Conservation (phyloP, 495 filamentous ascomycete species). For the Aspergillus cavernicola region DNA sequence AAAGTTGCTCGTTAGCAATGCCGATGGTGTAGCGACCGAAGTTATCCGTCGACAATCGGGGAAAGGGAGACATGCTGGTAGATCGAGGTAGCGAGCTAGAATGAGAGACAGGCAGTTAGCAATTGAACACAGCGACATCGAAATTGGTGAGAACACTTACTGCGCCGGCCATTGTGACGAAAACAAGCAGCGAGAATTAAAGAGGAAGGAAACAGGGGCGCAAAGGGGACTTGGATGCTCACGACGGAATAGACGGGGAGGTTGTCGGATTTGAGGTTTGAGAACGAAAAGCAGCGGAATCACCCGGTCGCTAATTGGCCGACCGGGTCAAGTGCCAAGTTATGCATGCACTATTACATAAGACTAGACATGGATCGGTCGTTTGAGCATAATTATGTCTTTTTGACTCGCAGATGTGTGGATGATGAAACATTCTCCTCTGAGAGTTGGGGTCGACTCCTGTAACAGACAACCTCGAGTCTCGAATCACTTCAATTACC, state of each 20-base stretch:
- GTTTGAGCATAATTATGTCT: neutral
- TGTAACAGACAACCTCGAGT: too few relatives aligned
- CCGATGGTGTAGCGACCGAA: neutral
- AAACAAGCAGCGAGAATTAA: slow-evolving; percentile 12
- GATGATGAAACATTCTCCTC: neutral
- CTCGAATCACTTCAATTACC: too few relatives aligned
- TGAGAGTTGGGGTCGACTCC: too few relatives aligned
- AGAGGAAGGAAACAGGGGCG: slow-evolving; percentile 14
- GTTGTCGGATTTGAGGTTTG: slow-evolving; percentile 18
- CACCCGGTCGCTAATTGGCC: slow-evolving; percentile 45
- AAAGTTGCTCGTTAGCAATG: slow-evolving; percentile 16
- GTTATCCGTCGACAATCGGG: slow-evolving; percentile 15
- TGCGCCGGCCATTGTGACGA: slow-evolving; percentile 54
- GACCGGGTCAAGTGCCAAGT: neutral
- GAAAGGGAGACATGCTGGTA: slow-evolving; percentile 72
- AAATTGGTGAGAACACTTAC: slow-evolving; percentile 23
- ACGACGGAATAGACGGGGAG: slow-evolving; percentile 11
- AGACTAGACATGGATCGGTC: neutral
- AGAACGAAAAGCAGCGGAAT: slow-evolving; percentile 40
- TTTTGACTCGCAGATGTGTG: neutral
- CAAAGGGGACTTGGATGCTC: slow-evolving; percentile 27
- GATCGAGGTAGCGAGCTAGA: slow-evolving; percentile 56
- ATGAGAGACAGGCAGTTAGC: slow-evolving; percentile 33
- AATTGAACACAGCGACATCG: slow-evolving; percentile 13
- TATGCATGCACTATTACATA: slow-evolving; percentile 11